These are phyloP conservation scores for Syzygium grande DNA, from an alignment of 345 rosid species.

Conservation along the genomic window DNA sequence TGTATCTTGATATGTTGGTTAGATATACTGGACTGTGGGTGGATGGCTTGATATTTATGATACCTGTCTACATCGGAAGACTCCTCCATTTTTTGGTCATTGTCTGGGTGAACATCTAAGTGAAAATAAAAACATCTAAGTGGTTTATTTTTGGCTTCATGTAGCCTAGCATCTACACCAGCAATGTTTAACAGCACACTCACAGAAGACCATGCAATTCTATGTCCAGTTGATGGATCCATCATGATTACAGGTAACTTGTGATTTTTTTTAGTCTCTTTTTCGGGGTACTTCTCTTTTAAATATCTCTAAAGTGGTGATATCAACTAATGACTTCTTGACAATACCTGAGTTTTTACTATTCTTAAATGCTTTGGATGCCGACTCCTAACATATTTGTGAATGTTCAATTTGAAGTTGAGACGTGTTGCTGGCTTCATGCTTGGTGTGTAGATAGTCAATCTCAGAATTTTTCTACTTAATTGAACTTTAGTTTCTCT, in stretches of 20 bases:
- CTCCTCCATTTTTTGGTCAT: neutral
- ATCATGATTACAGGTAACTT: conserved; percentile 89
- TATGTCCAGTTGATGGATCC: conserved; percentile 96
- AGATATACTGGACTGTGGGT: neutral
- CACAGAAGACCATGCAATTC: conserved; percentile 48
- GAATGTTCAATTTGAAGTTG: neutral
- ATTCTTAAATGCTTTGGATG: neutral
- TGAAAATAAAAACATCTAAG: neutral
- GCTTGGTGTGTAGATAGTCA: neutral
- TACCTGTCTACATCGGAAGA: neutral
- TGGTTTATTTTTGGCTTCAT: neutral
- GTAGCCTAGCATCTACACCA: conserved; percentile 95
- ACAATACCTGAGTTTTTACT: neutral
- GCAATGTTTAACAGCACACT: conserved; percentile 98
- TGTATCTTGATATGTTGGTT: neutral
- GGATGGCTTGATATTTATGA: neutral
- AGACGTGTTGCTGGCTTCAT: neutral
- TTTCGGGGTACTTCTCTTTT: neutral
- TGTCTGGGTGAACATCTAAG: neutral
- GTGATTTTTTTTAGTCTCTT: neutral
- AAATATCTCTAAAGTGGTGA: neutral
- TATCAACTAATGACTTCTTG: neutral
- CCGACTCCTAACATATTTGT: neutral
- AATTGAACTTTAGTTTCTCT: conserved; percentile 11
- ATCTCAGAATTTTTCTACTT: neutral